Base-by-base conservation (phyloP, 495 filamentous ascomycete species). In the Achaetomiella virescens region DNA sequence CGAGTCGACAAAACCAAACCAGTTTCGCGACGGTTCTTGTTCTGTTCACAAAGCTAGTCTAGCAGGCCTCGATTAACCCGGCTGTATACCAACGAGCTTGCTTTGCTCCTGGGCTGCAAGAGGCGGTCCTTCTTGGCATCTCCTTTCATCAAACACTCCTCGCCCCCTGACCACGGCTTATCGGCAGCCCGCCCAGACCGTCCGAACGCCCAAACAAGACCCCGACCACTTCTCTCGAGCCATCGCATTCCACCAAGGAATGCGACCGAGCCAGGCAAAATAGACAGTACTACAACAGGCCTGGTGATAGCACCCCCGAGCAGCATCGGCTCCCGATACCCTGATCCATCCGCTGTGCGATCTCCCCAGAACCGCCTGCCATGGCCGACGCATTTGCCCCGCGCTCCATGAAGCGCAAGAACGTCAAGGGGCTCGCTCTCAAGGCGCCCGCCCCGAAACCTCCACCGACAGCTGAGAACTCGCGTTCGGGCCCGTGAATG, bases 381-480 rank as follows among this genome's bases (percentile, higher is more conserved):
- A 96, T 95, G 90, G 78, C 87, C 60, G 91, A 95, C 71, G 72
- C 76, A 64, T 95, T 97, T 68, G 86, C 91, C 65, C 82, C 86
- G 65, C 86, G 88, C 75, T 91, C 95, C 47, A 82, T 98, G 80
- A 96, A 95, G 82, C 86, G 92, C 75, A 96, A 97, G 81, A 98
- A 97, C 68, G 82, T 91, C 70, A 97, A 96, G 71, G 93, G 91
- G n/a, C 84, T 98, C 17, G 89, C 87, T 49, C 74, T 97, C 62
- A 86, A 80, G 61, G 80, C 84, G 18, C 79, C 87, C 17, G 82
- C 86, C 21, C 81, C 76, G 25, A 78, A 78, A 53, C 67, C 64
- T 55, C 62, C 73, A 15, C 65, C 74, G 41, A 66, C 74, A 8
- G 72, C 74, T 42, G 71, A 72, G 46, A 72, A 67, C 24, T 62